A percentile compares a stretch with the other conserved stretches of the same genome.
These are phyloP conservation scores for Penicillium ucsense DNA, from an alignment of 495 filamentous ascomycete species.

Conservation along the genomic window DNA sequence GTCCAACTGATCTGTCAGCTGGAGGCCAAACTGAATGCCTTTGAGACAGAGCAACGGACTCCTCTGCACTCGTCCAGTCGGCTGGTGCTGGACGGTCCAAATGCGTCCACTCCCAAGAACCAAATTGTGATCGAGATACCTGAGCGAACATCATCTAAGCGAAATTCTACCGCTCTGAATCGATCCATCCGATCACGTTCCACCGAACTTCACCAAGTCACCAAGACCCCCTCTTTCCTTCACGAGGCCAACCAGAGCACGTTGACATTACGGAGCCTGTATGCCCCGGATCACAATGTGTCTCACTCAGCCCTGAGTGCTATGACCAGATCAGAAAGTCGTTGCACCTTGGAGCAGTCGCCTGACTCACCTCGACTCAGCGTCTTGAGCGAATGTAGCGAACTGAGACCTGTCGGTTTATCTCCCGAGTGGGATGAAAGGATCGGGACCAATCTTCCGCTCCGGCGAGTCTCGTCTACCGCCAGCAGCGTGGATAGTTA, in stretches of 20 bases:
- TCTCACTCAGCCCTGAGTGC: slow-evolving; percentile 18
- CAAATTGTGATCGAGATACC: slow-evolving; percentile 27
- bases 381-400: slow-evolving; percentile 71
- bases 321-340: slow-evolving; percentile 30
- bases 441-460: slow-evolving; percentile 26
- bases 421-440: slow-evolving; percentile 10
- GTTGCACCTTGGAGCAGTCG: slow-evolving; percentile 24
- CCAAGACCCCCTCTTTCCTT: slow-evolving; percentile 58
- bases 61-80: slow-evolving; percentile 20
- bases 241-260: slow-evolving; percentile 52
- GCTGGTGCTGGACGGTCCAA: slow-evolving; percentile 15
- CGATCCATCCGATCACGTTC: slow-evolving; percentile 11
- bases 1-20: slow-evolving; percentile 68
- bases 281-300: slow-evolving; percentile 41
- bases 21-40: slow-evolving; percentile 55
- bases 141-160: slow-evolving; percentile 30
- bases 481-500: slow-evolving; percentile 12
- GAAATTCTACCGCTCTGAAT: slow-evolving; percentile 7
- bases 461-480: slow-evolving; percentile 15
- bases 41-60: slow-evolving; percentile 22
- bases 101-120: slow-evolving; percentile 19
- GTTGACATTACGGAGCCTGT: slow-evolving; percentile 55
- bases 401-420: slow-evolving; percentile 53
- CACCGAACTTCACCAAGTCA: slow-evolving; percentile 21
- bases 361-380: slow-evolving; percentile 57